Conservation (phyloP, 345 rosid genomes). For the Salix suchowensis region DNA sequence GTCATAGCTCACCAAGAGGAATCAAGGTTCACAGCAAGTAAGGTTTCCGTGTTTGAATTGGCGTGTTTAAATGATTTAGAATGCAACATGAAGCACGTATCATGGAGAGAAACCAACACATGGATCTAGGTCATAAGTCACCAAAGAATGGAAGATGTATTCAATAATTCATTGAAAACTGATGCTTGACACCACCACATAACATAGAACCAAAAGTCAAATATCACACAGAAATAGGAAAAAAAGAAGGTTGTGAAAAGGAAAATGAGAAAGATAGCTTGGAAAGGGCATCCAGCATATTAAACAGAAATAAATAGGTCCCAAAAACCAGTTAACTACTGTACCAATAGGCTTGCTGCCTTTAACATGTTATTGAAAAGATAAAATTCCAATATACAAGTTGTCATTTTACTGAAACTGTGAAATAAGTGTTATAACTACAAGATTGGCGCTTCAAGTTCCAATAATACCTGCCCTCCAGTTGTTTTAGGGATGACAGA, state of each 20-base stretch:
- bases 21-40: neutral
- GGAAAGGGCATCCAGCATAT: neutral
- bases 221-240: neutral
- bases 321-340: neutral
- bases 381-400: neutral
- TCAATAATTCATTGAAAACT: neutral
- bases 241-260: neutral
- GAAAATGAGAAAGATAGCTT: neutral
- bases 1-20: neutral
- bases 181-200: neutral
- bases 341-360: neutral
- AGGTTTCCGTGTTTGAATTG: neutral
- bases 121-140: neutral
- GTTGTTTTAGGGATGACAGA: conserved; percentile 87
- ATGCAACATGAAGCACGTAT: neutral
- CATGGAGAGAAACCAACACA: neutral
- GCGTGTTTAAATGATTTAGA: neutral
- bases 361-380: neutral
- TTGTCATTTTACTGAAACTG: neutral
- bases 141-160: neutral
- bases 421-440: neutral
- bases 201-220: neutral
- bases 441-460: neutral
- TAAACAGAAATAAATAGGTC: neutral
- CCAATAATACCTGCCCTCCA: conserved; percentile 76